Conservation (phyloP, 805 yeast species). For the Suhomyces xylopsoci region DNA sequence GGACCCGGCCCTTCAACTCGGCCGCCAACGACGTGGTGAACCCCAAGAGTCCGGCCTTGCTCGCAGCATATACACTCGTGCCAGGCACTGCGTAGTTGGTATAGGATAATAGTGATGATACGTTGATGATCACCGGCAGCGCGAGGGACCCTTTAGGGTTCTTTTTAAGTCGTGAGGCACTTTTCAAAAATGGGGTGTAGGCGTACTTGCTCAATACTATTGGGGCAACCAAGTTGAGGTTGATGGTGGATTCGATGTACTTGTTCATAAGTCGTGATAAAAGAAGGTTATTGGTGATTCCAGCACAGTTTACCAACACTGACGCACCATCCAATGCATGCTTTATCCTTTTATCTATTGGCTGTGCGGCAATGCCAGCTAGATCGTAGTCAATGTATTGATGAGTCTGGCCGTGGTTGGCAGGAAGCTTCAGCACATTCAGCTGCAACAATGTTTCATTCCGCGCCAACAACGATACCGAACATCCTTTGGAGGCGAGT, state of each 20-base stretch:
- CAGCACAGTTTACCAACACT: constrained; percentile 63
- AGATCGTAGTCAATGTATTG: constrained; percentile 34
- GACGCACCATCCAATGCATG: constrained; percentile 33
- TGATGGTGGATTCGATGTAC: constrained; percentile 46
- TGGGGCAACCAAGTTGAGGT: constrained; percentile 59
- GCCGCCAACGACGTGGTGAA: constrained; percentile 57
- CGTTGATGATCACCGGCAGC: constrained; percentile 48
- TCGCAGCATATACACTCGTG: constrained; percentile 61
- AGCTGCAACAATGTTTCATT: constrained; percentile 33
- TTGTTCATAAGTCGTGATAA: constrained; percentile 40
- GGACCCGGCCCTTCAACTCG: constrained; percentile 55
- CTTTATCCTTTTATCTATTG: constrained; percentile 6
- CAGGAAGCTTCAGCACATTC: constrained; percentile 14
- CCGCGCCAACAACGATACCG: constrained; percentile 51
- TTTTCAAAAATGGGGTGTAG: constrained; percentile 47
- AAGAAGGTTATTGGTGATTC: constrained; percentile 57
- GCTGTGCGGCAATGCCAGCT: constrained; percentile 1
- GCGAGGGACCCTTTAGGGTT: constrained; percentile 2
- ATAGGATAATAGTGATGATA: constrained; percentile 62
- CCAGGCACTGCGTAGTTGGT: constrained; percentile 45
- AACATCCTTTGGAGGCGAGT: constrained; percentile 52
- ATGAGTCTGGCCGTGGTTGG: constrained; percentile 22
- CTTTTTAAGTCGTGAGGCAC: constrained; percentile 6
- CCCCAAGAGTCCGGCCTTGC: constrained; percentile 68
- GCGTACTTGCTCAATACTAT: constrained; percentile 56